Percentiles rank a stretch among this genome's conserved stretches.
phyloP scores from a whole-genome alignment of 345 rosid species.

The Populus alba region DNA sequence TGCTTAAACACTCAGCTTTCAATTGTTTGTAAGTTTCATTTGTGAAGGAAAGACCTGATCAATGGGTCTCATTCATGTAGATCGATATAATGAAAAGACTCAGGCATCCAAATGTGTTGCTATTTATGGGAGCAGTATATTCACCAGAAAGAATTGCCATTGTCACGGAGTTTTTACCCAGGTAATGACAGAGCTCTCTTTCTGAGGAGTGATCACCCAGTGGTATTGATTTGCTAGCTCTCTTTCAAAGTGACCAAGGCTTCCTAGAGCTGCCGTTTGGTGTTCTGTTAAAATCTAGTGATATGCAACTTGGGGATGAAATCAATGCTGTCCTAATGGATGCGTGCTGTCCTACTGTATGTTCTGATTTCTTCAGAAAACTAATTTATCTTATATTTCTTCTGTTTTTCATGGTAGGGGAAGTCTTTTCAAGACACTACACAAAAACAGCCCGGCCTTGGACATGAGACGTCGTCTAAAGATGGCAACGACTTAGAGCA shows the following conservation, averaged over 20 bases:
- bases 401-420: slow-evolving; percentile 53
- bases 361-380: background rate
- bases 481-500: slow-evolving; percentile 46
- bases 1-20: slow-evolving; percentile 19
- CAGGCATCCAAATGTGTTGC: slow-evolving; percentile 86
- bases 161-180: slow-evolving; percentile 78
- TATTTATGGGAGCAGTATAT: slow-evolving; percentile 93
- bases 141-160: slow-evolving; percentile 71
- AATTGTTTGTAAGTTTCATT: background rate
- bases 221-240: background rate
- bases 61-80: slow-evolving; percentile 26
- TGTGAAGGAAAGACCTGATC: background rate
- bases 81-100: slow-evolving; percentile 76
- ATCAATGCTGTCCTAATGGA: background rate
- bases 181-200: slow-evolving; percentile 35
- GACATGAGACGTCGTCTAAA: slow-evolving; percentile 65
- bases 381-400: background rate
- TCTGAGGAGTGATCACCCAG: background rate
- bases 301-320: background rate
- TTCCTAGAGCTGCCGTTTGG: background rate
- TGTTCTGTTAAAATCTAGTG: background rate
- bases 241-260: background rate
- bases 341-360: background rate
- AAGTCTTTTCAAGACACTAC: slow-evolving; percentile 87
- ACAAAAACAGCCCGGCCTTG: slow-evolving; percentile 62